Evolutionary conservation across 768 basidiomycete species (phyloP), one percentile per base, ranked within the genome.

Genomic region (Amanita pallidorosea): DNA sequence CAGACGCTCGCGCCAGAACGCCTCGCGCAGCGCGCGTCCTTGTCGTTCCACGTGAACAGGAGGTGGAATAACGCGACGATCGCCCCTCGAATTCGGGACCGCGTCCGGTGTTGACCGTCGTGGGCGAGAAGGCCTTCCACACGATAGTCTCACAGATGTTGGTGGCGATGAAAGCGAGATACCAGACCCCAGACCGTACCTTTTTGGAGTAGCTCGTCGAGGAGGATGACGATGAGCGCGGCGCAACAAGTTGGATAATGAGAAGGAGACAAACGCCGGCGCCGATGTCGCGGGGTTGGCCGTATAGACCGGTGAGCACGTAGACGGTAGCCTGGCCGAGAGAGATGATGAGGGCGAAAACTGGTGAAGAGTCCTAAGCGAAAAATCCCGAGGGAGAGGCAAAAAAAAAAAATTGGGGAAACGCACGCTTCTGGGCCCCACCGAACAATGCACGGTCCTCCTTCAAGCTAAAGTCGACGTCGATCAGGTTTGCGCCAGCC

Each of bases 101-200:
- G 56, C 95, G 88, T 35, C 95, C 96, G 27, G 93, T 97, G 79
- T 98, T 98, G 69, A 98, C 70, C 42, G 96, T 97, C 18, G 92
- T 98, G 8, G 96, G 96, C 1, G 91, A 94, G 72, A 99, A 98
- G 1, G 95, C 96, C 64, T 99, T 99, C 95, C 95, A 99, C 64
- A 98, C 83, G 71, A 99, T 98, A 55, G 87, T 90, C 68, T 99
- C 96, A 68, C 95, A 98, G 60, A 99, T 98, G 76, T 98, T 99
- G 72, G 96, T 98, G 4, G 95, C 96, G 60, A 98, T 96, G 79
- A 98, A 98, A 98, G 85, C 52, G 93, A 94, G 68, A 99, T 97
- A 56, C 96, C 96, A 4, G 91, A 94, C 52, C 96, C 96, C 55
- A 98, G 89, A 64, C 96, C 95, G 67, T 99, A 98, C 38, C 96